Base-by-base conservation (phyloP, 345 rosid species). In the Nasturtium officinale region DNA sequence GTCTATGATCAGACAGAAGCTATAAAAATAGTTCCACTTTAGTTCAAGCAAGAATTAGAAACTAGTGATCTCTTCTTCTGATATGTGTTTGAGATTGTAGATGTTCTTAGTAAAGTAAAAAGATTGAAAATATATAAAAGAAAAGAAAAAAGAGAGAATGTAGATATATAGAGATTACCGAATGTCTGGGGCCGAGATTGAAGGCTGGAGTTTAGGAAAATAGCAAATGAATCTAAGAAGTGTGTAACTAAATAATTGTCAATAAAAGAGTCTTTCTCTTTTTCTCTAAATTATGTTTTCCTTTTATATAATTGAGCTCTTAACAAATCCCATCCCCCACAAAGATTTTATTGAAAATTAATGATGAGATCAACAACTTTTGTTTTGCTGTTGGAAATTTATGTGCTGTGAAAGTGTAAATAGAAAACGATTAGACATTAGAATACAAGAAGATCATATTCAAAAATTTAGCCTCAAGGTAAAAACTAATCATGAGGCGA, bases 181-280 rank as follows among this genome's bases (percentile, higher is more conserved):
- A 64, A 69, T 69, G 80, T 64, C 55, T 57, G 66, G 76, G 55
- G 10, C 46, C 80, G 72, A 70, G 76, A 77, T 70, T 77, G 72
- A 77, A 56, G 76, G 80, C 75, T 76, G 5, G 80, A 69, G 80
- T 76, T 76, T 56, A 70, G 76, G 80, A 64, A 11, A 56, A 46
- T 63, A 64, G 71, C 6, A 62, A 71, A 63, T 62, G 79, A 56
- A 65, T 63, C 35, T 76, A 52, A 52, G 23, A 66, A 51, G 35
- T 52, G 54, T 69, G 61, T 45, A 65, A 55, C 56, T 47, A 37
- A 70, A 56, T 46, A 77, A 77, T 54, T 56, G 80, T 77, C 76
- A 29, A 77, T 47, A 70, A 56, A 64, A 64, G 59, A 21, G 26
- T 2, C 54, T 57, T 69, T 76, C 48, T 55, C 50, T 61, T 29